Conservation (phyloP, 2,329 filamentous ascomycete genomes). For the Nothomitra cinnamomea region DNA sequence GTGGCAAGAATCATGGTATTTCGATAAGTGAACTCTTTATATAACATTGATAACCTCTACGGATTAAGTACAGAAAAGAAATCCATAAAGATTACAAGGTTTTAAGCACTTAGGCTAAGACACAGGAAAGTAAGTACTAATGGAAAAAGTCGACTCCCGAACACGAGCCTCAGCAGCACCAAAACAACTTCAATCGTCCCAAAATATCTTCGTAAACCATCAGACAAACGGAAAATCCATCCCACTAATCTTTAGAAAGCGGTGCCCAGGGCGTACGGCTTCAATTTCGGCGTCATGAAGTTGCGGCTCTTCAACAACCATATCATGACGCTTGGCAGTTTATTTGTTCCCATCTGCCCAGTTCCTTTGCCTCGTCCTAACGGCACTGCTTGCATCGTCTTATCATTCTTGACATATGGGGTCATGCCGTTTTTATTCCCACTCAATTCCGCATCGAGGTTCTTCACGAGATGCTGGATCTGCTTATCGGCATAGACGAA, state of each 20-base stretch:
- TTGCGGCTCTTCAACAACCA: slow-evolving; percentile 32
- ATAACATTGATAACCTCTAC: no score
- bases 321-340: slow-evolving; percentile 27
- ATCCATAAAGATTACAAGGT: no score
- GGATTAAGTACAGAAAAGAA: no score
- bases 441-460: slow-evolving; percentile 11
- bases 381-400: slow-evolving; percentile 17
- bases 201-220: background rate
- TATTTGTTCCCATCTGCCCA: slow-evolving; percentile 13
- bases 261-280: background rate
- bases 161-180: no score
- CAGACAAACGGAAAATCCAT: background rate
- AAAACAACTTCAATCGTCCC: no score
- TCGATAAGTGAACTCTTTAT: no score
- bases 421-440: slow-evolving; percentile 9
- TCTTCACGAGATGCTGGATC: slow-evolving; percentile 14
- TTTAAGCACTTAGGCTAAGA: no score
- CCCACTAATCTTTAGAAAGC: background rate
- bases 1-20: no score
- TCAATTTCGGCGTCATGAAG: slow-evolving; percentile 3
- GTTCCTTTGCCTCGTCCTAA: slow-evolving; percentile 16
- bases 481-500: slow-evolving; percentile 16
- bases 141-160: no score
- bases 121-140: no score
- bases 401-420: slow-evolving; percentile 14